A percentile compares a stretch with the other conserved stretches of the same genome.
Conservation (phyloP, 208 protist species). For the Angomonas deanei region DNA sequence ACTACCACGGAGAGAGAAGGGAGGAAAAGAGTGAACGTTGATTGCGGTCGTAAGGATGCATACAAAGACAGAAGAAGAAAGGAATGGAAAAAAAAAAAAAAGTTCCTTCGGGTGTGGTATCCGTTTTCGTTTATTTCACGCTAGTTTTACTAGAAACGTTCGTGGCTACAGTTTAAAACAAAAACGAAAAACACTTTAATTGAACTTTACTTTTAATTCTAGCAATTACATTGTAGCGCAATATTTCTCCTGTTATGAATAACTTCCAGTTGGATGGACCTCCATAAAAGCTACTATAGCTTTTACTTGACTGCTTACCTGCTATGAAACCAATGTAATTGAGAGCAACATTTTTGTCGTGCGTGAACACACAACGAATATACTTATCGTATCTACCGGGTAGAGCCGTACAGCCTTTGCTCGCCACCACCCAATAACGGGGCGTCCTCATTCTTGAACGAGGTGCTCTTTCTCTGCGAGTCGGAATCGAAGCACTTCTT, state of each 20-base stretch:
- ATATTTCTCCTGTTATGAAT: neutral
- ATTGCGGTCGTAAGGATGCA: neutral
- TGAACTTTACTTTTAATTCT: neutral
- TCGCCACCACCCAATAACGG: neutral
- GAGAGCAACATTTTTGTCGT: too few relatives aligned
- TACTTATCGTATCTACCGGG: too few relatives aligned
- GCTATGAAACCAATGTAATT: too few relatives aligned
- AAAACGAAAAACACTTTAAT: constrained; percentile 9
- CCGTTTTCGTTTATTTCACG: too few relatives aligned
- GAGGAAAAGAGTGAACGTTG: constrained; percentile 6
- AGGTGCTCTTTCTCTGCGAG: neutral
- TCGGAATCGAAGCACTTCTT: neutral
- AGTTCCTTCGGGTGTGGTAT: too few relatives aligned
- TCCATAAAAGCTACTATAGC: neutral
- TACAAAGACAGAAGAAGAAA: constrained; percentile 6
- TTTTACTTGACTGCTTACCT: neutral
- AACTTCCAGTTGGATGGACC: neutral
- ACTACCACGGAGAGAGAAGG: constrained; percentile 11
- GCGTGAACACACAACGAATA: too few relatives aligned
- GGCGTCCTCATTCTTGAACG: neutral
- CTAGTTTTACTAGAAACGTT: constrained; percentile 1
- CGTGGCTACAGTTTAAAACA: too few relatives aligned
- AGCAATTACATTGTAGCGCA: neutral
- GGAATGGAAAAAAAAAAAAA: constrained; percentile 17
- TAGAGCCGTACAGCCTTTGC: neutral